Percentiles rank a stretch among this genome's conserved stretches.
phyloP scores from a whole-genome alignment of 2,329 filamentous ascomycete species.

The Tolypocladium sp. region DNA sequence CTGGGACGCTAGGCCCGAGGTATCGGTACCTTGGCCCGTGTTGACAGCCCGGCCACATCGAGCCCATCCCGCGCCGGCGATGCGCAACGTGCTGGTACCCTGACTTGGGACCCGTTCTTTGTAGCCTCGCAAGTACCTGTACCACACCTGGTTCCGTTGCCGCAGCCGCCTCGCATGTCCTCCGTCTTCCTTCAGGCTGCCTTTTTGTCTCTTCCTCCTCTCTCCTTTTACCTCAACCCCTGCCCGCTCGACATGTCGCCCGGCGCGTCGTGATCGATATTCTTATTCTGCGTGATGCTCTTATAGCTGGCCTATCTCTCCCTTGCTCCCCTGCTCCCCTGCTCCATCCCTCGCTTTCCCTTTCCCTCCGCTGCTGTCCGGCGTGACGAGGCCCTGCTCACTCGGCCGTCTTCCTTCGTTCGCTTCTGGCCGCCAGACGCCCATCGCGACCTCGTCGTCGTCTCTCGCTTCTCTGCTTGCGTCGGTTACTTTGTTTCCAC shows the following conservation, averaged over 20 bases:
- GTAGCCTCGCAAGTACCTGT: background rate
- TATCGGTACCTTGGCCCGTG: background rate
- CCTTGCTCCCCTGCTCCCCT: conserved; percentile 1
- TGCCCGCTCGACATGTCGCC: conserved; percentile 9
- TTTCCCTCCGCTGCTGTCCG: background rate
- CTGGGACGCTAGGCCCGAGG: background rate
- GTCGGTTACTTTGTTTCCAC: background rate
- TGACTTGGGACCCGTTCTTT: background rate
- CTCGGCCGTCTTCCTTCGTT: background rate
- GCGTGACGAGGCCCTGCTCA: background rate
- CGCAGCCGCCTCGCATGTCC: background rate
- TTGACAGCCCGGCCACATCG: background rate
- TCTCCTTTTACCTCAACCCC: background rate
- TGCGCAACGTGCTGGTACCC: background rate
- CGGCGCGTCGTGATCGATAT: conserved; percentile 13
- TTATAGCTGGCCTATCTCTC: conserved; percentile 18
- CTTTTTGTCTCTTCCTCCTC: background rate
- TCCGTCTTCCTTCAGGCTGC: background rate
- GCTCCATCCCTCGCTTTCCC: background rate
- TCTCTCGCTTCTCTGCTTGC: background rate
- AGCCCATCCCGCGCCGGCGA: background rate
- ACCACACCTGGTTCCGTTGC: background rate
- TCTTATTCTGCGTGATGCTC: conserved; percentile 13
- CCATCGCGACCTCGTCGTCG: background rate
- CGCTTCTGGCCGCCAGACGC: background rate